Conservation (phyloP, 768 basidiomycete species). For the Pseudohyphozyma bogoriensis region DNA sequence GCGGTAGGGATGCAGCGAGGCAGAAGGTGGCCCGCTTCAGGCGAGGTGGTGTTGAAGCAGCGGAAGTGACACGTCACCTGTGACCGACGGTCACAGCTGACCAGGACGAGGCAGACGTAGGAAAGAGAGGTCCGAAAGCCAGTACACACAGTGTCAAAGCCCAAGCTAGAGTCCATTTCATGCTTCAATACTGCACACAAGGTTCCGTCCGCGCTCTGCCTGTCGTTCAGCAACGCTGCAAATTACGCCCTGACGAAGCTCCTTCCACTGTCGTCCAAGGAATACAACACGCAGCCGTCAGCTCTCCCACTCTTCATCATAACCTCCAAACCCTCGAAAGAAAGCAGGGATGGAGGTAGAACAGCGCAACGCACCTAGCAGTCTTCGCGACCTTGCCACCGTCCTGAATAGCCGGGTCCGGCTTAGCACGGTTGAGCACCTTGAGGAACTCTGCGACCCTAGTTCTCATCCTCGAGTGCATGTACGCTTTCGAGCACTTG, state of each 20-base stretch:
- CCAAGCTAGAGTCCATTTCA: neutral
- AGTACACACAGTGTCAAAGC: neutral
- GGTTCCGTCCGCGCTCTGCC: neutral
- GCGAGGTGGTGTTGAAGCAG: too few relatives aligned
- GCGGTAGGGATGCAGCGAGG: too few relatives aligned
- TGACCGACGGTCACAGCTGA: too few relatives aligned
- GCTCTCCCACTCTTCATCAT: neutral
- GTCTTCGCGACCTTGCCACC: constrained; percentile 86
- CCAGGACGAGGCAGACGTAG: neutral
- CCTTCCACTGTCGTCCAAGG: neutral
- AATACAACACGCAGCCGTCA: too few relatives aligned
- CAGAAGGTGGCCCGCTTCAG: too few relatives aligned
- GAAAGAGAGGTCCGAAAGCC: neutral
- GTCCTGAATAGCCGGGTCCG: constrained; percentile 56
- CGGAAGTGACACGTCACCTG: too few relatives aligned
- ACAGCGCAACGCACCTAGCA: constrained; percentile 43
- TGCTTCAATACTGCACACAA: neutral
- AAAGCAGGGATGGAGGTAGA: neutral
- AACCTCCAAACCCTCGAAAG: neutral
- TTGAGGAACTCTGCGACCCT: constrained; percentile 77
- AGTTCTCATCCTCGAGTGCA: constrained; percentile 93
- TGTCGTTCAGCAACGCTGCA: too few relatives aligned
- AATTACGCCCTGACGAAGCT: neutral
- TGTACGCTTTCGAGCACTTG: constrained; percentile 85
- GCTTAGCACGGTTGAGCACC: constrained; percentile 89